Evolutionary conservation across 2,329 filamentous ascomycete species (phyloP).

Genomic region (Teratosphaeria pseudoeucalypti): DNA sequence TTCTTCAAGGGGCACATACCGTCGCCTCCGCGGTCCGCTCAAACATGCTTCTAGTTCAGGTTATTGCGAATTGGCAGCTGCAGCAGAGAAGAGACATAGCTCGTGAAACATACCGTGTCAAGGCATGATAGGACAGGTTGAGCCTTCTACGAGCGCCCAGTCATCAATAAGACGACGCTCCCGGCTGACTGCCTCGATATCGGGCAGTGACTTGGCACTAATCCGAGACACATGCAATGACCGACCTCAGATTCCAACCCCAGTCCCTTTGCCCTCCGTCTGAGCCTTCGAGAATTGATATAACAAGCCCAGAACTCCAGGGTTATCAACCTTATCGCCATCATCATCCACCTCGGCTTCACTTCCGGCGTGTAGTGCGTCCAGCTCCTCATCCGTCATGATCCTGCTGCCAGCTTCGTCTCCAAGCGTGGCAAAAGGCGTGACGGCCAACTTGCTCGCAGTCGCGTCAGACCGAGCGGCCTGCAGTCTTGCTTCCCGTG

Average conservation of each 20-base stretch:
- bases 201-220: background rate
- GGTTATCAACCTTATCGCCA: conserved; percentile 29
- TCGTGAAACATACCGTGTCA: background rate
- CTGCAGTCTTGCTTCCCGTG: conserved; percentile 1
- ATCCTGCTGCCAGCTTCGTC: conserved; percentile 29
- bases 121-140: background rate
- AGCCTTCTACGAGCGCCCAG: background rate
- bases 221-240: background rate
- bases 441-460: conserved; percentile 3
- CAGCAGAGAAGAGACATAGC: too few relatives aligned
- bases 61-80: too few relatives aligned
- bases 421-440: conserved; percentile 10
- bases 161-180: too few relatives aligned
- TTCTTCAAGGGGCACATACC: background rate
- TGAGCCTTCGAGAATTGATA: conserved; percentile 58
- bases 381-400: conserved; percentile 43
- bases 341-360: conserved; percentile 37
- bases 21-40: background rate
- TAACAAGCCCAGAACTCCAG: conserved; percentile 54
- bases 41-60: background rate
- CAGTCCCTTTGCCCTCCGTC: conserved; percentile 32
- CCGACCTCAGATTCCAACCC: conserved; percentile 3
- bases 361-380: conserved; percentile 37
- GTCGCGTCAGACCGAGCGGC: background rate
- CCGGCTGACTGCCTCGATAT: too few relatives aligned